Evolutionary conservation across 805 yeast genomes (phyloP).

Genomic region (Candida sonorensis): DNA sequence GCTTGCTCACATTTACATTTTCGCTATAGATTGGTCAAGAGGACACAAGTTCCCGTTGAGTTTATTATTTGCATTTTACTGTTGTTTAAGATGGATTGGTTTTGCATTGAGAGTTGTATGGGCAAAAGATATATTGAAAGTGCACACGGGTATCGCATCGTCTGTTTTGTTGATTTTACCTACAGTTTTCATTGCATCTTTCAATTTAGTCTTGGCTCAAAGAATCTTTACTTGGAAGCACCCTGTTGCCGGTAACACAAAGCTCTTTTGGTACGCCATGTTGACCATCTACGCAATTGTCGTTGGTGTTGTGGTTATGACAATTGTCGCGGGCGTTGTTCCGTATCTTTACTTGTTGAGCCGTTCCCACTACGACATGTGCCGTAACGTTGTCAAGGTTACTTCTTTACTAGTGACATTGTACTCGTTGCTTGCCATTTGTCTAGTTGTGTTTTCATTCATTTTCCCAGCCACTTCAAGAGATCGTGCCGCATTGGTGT

Average conservation of each 20-base stretch:
- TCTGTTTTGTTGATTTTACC: constrained; percentile 52
- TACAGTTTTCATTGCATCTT: constrained; percentile 48
- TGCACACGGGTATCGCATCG: constrained; percentile 48
- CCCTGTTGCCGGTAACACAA: constrained; percentile 57
- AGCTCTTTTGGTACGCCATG: constrained; percentile 45
- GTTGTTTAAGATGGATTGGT: constrained; percentile 49
- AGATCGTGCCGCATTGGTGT: constrained; percentile 44
- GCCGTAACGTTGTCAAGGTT: constrained; percentile 48
- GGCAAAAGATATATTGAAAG: constrained; percentile 42
- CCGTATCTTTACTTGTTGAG: constrained; percentile 55
- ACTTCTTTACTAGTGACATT: constrained; percentile 39
- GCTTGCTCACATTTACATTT: constrained; percentile 41
- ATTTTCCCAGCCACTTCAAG: constrained; percentile 46
- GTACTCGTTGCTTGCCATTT: constrained; percentile 49
- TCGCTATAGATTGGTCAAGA: constrained; percentile 39
- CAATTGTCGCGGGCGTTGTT: constrained; percentile 53
- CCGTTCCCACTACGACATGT: constrained; percentile 37
- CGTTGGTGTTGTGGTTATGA: constrained; percentile 54
- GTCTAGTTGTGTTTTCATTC: constrained; percentile 45
- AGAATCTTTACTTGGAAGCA: constrained; percentile 73
- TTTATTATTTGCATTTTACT: constrained; percentile 47
- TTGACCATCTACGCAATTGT: constrained; percentile 45
- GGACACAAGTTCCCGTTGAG: constrained; percentile 57
- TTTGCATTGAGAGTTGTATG: constrained; percentile 52
- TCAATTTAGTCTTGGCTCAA: constrained; percentile 62